Evolutionary conservation across 805 yeast genomes (phyloP).

Genomic region (Ogataea zsoltii): DNA sequence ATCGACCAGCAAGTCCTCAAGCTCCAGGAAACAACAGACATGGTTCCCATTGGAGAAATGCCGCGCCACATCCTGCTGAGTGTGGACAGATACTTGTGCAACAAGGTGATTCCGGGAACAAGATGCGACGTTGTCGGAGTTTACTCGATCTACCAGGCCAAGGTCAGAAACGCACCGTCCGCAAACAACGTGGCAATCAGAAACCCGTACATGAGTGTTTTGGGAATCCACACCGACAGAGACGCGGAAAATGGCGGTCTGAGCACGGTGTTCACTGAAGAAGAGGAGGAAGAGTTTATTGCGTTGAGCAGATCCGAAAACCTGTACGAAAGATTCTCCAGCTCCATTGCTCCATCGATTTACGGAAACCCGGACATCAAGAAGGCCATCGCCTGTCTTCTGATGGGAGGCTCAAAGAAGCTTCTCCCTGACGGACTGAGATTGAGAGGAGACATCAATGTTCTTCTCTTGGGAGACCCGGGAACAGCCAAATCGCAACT

Average conservation of each 20-base stretch:
- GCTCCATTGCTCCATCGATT: conserved; percentile 94
- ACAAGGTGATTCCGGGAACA: conserved; percentile 92
- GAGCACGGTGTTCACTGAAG: conserved; percentile 70
- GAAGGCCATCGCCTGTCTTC: conserved; percentile 85
- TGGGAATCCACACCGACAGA: conserved; percentile 84
- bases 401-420: conserved; percentile 94
- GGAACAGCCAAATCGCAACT: conserved; percentile 98
- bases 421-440: conserved; percentile 94
- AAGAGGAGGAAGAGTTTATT: conserved; percentile 90
- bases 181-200: conserved; percentile 80
- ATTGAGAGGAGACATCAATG: conserved; percentile 95
- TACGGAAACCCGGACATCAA: conserved; percentile 93
- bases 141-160: conserved; percentile 85
- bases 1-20: conserved; percentile 94
- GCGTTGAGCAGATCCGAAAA: conserved; percentile 80
- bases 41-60: conserved; percentile 99
- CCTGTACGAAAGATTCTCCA: conserved; percentile 80
- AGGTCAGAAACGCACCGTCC: conserved; percentile 48
- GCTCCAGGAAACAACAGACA: conserved; percentile 96
- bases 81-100: conserved; percentile 86
- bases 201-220: conserved; percentile 83
- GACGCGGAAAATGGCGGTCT: conserved; percentile 51
- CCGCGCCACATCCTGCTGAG: conserved; percentile 90
- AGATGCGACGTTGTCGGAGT: conserved; percentile 91
- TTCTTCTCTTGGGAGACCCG: conserved; percentile 92